Conservation (phyloP, 805 yeast genomes). For the Pichia cephalocereana region DNA sequence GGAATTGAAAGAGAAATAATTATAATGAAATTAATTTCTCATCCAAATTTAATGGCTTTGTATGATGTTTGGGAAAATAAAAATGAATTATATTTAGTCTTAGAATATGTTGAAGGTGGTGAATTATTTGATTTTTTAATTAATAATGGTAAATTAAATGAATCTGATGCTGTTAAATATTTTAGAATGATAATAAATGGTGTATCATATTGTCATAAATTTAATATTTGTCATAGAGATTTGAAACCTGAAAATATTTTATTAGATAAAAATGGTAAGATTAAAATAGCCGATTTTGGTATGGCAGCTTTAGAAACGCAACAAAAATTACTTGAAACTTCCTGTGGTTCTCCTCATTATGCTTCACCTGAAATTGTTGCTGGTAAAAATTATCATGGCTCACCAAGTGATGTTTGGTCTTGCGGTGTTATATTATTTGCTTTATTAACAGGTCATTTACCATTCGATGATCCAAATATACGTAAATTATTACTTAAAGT, state of each 20-base stretch:
- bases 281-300: slow-evolving; percentile 80
- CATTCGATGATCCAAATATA: slow-evolving; percentile 77
- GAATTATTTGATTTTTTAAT: slow-evolving; percentile 71
- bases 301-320: slow-evolving; percentile 80
- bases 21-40: slow-evolving; percentile 91
- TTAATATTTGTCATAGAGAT: slow-evolving; percentile 76
- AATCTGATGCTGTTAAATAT: slow-evolving; percentile 65
- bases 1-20: slow-evolving; percentile 97
- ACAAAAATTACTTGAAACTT: slow-evolving; percentile 63
- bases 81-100: slow-evolving; percentile 70
- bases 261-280: slow-evolving; percentile 53
- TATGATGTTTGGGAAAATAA: slow-evolving; percentile 98
- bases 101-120: slow-evolving; percentile 86
- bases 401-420: slow-evolving; percentile 83
- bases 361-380: slow-evolving; percentile 83
- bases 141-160: slow-evolving; percentile 60
- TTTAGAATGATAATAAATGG: slow-evolving; percentile 73
- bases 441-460: slow-evolving; percentile 68
- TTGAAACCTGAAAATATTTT: slow-evolving; percentile 73
- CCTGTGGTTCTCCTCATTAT: slow-evolving; percentile 84
- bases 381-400: slow-evolving; percentile 72
- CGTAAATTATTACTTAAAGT: slow-evolving; percentile 63
- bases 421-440: slow-evolving; percentile 81
- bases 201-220: slow-evolving; percentile 71
- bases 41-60: slow-evolving; percentile 85